Base-by-base conservation (phyloP, 2,329 filamentous ascomycete genomes). In the Phaeosphaeriaceae sp. region DNA sequence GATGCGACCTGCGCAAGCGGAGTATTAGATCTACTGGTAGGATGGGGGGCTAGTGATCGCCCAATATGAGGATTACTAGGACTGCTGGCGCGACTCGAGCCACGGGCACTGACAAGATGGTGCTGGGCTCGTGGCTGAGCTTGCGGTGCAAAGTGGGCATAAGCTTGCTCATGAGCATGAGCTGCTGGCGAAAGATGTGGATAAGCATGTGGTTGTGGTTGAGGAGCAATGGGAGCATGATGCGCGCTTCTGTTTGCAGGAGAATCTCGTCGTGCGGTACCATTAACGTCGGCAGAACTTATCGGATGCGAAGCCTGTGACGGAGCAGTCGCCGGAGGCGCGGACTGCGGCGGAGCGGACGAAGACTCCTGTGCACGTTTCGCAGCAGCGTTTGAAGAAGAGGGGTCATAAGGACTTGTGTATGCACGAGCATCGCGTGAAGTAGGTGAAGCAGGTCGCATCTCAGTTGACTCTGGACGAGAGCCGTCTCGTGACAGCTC, bases 381-480 rank as follows among this genome's bases (percentile, higher is more conserved):
- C 33, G 57, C 51, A 15, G 53, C 42, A 63, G 58, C 48, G 36
- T 50, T 58, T 40, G 62, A 63, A 13, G 70, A 61, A 21, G 68
- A 63, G 11, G 68, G 62, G 36, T 72, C 69, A 53, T 75, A 75
- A 1, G 72, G 72, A 42, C 72, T 75, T 3, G 69, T 70, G 40
- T 75, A 75, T 21, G 54, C 62, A 47, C 60, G 59, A n/a, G 54
- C 58, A 36, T 68, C 61, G 27, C 67, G 61, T 46, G 61, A 56
- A 21, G 53, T 52, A 7, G 62, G 62, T 20, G 65, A 63, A 13
- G 48, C 27, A 25, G 56, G 65, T 33, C 58, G 66, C 17, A 60
- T 48, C 42, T 67, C 64, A 33, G 57, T 55, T n/a, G 67, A 57
- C n/a, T 53, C 27, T 49, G 61, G 61, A 13, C 51, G 54, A 22